Evolutionary conservation across 202 grass and related monocot genomes (phyloP), one percentile per base, ranked within the genome.

Genomic region (Zizania palustris): DNA sequence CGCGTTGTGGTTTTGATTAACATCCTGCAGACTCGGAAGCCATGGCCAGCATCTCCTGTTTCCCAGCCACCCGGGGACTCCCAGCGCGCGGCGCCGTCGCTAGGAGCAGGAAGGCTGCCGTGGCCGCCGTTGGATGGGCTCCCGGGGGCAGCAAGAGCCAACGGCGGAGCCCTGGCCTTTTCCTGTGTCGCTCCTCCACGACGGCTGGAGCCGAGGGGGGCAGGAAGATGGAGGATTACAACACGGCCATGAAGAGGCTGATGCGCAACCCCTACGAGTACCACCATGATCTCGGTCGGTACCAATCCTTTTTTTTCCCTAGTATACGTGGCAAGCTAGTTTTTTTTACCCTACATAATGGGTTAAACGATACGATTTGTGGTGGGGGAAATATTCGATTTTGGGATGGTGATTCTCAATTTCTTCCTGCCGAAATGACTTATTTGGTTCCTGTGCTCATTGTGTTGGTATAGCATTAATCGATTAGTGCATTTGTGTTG

Each of bases 241-340:
- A 90, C 69, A 84, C 89, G 7, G 87, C 82, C 85, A 97, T 97
- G 91, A 93, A 97, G 76, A 68, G 83, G 41, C 81, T 92, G 80
- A 94, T 97, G 91, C 86, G 89, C 72, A 97, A 92, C 36, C 95
- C 91, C 15, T 94, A 94, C 45, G 91, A 94, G 45, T 97, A 94
- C 71, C 91, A 94, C 71, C 95, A 97, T 19, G 91, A 97, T 54
- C 85, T 97, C 19, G 91, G 95, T 97, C 21, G 1, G 4, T 71
- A 5, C 48, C 51, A 4, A 61, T 35, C 48, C 14, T 42, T 48
- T 14, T 61, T 11, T 36, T 65, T 4, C 37, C 37, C 16, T 65
- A 15, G 37, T 15, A 4, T 15, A 36, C 11, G 7, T 37, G 13
- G 35, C 16, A 40, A 36, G 2, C 2, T 36, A 40, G 1, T 12